phyloP scores from a whole-genome alignment of 148 eudicot genomes.

The Spergularia marina region DNA sequence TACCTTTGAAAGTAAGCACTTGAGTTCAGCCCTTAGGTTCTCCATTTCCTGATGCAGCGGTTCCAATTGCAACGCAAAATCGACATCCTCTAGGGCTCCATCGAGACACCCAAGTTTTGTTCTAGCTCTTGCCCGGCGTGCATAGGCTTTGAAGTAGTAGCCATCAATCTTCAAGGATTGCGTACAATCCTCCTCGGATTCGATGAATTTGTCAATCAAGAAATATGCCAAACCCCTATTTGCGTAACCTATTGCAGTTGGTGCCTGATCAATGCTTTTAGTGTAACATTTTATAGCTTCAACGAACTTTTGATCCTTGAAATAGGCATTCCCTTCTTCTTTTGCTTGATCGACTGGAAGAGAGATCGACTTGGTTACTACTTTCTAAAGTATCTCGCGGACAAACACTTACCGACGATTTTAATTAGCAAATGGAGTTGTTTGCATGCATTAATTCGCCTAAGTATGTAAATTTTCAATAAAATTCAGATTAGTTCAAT shows the following conservation, averaged over 20 bases:
- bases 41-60: slow-evolving; percentile 41
- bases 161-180: background rate
- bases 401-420: too few relatives aligned
- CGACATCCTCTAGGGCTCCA: background rate
- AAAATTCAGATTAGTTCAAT: too few relatives aligned
- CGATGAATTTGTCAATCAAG: background rate
- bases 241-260: background rate
- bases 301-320: background rate
- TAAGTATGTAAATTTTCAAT: too few relatives aligned
- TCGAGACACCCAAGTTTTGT: background rate
- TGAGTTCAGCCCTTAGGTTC: background rate
- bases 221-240: background rate
- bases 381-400: too few relatives aligned
- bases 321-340: background rate
- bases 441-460: too few relatives aligned
- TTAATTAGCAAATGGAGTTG: too few relatives aligned
- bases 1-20: too few relatives aligned
- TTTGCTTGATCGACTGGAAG: background rate
- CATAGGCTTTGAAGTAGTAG: background rate
- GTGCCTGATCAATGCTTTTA: background rate
- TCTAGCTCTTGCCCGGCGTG: background rate
- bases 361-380: too few relatives aligned
- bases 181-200: background rate
- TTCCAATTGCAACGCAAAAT: slow-evolving; percentile 31
- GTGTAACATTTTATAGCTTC: background rate